Evolutionary conservation across 2,329 filamentous ascomycete species (phyloP).

Genomic region (Colletotrichum tropicicola): DNA sequence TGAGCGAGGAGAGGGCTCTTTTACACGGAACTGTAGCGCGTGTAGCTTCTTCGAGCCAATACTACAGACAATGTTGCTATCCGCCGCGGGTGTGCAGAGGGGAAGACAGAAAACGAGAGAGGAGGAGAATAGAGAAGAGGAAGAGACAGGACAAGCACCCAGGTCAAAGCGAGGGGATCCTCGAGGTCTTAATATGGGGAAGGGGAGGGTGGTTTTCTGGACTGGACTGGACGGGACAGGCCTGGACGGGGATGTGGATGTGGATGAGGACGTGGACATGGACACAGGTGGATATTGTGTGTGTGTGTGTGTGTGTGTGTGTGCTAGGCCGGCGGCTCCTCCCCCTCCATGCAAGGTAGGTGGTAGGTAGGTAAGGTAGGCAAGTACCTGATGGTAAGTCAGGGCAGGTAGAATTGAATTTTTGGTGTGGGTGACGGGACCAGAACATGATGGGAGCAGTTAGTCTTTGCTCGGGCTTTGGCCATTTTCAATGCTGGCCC

Average conservation of each 20-base stretch:
- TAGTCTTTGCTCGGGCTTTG: conserved; percentile 9
- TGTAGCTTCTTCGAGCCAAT: not conserved
- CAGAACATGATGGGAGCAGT: conserved; percentile 1
- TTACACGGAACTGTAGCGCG: too few species aligned
- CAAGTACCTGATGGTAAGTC: too few species aligned
- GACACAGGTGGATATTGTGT: not conserved
- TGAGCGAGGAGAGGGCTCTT: not conserved
- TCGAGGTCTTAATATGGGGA: conserved; percentile 30
- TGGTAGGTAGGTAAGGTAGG: not conserved
- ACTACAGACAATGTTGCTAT: not conserved
- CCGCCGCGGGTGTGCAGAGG: too few species aligned
- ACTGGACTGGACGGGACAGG: conserved; percentile 1
- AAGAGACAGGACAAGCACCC: not conserved
- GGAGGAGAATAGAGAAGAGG: not conserved
- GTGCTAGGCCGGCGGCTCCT: too few species aligned
- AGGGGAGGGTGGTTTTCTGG: conserved; percentile 21
- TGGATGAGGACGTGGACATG: not conserved
- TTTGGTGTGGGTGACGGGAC: not conserved
- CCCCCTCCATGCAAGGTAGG: not conserved
- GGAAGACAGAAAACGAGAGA: not conserved
- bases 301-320: not conserved
- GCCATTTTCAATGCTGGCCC: conserved; percentile 18
- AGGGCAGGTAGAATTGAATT: not conserved
- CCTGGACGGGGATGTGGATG: conserved; percentile 4
- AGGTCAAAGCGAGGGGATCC: conserved; percentile 26